Evolutionary conservation across 2,329 filamentous ascomycete species (phyloP).

Genomic region (Aspergillus carbonarius): DNA sequence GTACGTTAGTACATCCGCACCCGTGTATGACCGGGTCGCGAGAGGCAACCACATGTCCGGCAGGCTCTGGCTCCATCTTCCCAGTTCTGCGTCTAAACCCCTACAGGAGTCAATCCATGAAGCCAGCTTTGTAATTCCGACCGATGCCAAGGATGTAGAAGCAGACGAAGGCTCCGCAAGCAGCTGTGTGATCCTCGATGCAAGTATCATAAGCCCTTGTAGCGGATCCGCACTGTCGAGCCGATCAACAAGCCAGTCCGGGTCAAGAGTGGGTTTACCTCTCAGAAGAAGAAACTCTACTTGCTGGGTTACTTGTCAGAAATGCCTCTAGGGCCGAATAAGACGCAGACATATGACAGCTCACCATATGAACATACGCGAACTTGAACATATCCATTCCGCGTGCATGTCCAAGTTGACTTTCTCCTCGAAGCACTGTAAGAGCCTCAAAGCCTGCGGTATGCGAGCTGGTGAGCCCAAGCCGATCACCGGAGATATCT

Average conservation of each 20-base stretch:
- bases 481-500: constrained; percentile 39
- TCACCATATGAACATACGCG: constrained; percentile 37
- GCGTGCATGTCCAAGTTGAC: constrained; percentile 28
- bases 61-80: constrained; percentile 31
- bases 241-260: constrained; percentile 29
- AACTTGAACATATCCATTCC: constrained; percentile 39
- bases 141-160: constrained; percentile 7
- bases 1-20: constrained; percentile 35
- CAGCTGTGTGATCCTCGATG: constrained; percentile 32
- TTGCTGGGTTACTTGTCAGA: constrained; percentile 25
- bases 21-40: constrained; percentile 29
- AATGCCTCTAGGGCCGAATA: no score
- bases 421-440: constrained; percentile 34
- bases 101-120: constrained; percentile 25
- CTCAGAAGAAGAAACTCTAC: constrained; percentile 37
- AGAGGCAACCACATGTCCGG: constrained; percentile 37
- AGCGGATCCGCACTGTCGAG: constrained; percentile 32
- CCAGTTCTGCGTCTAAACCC: constrained; percentile 30
- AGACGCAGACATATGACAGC: constrained; percentile 3
- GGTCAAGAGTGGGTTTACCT: constrained; percentile 29
- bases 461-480: constrained; percentile 37
- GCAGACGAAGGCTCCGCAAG: constrained; percentile 22
- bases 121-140: constrained; percentile 20
- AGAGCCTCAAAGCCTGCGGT: constrained; percentile 37
- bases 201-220: constrained; percentile 31